Conservation (phyloP, 257 asterid species). For the Vinca minor region DNA sequence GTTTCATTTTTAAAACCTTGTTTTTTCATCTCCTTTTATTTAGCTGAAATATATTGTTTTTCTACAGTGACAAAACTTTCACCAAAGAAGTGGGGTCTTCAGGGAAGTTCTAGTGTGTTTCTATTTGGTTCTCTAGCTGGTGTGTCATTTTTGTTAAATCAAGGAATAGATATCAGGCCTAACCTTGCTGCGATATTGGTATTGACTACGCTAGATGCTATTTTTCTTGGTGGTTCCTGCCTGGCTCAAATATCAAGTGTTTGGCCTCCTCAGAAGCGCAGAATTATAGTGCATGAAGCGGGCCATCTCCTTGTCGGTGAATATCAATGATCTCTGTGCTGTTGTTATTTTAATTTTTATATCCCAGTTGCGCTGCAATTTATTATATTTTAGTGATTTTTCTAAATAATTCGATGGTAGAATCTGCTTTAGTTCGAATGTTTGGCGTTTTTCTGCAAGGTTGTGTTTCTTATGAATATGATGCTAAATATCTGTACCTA, state of each 20-base stretch:
- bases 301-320: slow-evolving; percentile 96
- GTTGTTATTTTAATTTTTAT: no score
- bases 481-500: not conserved
- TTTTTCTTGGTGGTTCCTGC: slow-evolving; percentile 85
- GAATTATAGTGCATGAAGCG: slow-evolving; percentile 91
- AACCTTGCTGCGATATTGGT: slow-evolving; percentile 69
- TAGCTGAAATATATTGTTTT: slow-evolving; percentile 5
- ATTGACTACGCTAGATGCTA: slow-evolving; percentile 60
- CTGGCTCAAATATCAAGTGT: slow-evolving; percentile 84
- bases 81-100: slow-evolving; percentile 95
- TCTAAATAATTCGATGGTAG: not conserved
- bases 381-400: not conserved
- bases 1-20: not conserved
- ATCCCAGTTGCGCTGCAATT: not conserved
- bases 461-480: not conserved
- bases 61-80: slow-evolving; percentile 74
- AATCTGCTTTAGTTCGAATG: no score
- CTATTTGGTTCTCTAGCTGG: slow-evolving; percentile 60
- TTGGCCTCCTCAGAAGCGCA: slow-evolving; percentile 94
- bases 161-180: slow-evolving; percentile 87
- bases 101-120: slow-evolving; percentile 65
- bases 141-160: slow-evolving; percentile 56
- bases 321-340: slow-evolving; percentile 1
- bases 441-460: not conserved
- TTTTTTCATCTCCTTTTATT: slow-evolving; percentile 4